Conservation (phyloP, 192 early-diverging fungal genomes). For the Backusella mclennaniae region DNA sequence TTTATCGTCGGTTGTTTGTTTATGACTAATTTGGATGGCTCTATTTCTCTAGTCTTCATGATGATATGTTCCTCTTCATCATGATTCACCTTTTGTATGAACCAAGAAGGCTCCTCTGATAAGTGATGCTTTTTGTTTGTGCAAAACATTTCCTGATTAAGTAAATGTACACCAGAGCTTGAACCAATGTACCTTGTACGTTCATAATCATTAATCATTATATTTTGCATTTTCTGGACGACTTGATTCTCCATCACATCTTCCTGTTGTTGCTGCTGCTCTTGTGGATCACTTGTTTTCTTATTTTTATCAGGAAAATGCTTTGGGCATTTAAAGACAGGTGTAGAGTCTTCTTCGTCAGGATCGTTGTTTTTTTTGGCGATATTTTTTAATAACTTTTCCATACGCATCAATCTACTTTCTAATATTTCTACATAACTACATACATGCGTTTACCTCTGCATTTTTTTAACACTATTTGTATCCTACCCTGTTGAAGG, state of each 20-base stretch:
- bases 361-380: slow-evolving; percentile 27
- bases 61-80: slow-evolving; percentile 31
- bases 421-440: slow-evolving; percentile 70
- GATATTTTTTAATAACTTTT: slow-evolving; percentile 60
- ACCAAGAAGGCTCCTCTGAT: slow-evolving; percentile 36
- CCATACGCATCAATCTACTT: slow-evolving; percentile 65
- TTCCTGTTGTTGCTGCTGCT: background rate
- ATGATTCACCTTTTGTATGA: slow-evolving; percentile 43
- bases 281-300: background rate
- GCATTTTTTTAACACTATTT: background rate
- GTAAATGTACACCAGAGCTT: slow-evolving; percentile 69
- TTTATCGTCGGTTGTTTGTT: background rate
- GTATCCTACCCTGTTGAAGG: slow-evolving; percentile 68
- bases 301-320: background rate
- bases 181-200: slow-evolving; percentile 69
- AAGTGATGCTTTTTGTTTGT: slow-evolving; percentile 34
- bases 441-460: background rate
- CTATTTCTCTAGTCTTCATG: slow-evolving; percentile 17
- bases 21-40: background rate
- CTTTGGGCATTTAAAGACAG: background rate
- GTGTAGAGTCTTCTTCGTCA: background rate
- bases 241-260: slow-evolving; percentile 25
- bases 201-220: slow-evolving; percentile 63
- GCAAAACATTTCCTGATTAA: slow-evolving; percentile 45
- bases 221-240: slow-evolving; percentile 45